Percentiles rank a stretch among this genome's conserved stretches.
Evolutionary conservation across 352 stramenopile species (phyloP).

Genomic region (Globisporangium middletonii): DNA sequence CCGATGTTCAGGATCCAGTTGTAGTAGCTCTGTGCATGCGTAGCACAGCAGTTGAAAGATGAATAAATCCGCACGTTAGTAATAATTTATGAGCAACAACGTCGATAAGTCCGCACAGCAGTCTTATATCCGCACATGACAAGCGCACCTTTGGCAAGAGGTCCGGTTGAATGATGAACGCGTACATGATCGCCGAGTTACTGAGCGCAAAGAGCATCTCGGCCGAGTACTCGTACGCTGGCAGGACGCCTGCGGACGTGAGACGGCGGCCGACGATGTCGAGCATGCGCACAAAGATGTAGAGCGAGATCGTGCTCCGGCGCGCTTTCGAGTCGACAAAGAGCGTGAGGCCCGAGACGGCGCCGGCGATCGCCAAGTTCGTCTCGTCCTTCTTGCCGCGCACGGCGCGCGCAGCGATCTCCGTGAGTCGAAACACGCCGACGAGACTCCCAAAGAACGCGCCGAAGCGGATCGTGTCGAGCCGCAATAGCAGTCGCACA

Average conservation of each 20-base stretch:
- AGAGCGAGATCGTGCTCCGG: slow-evolving; percentile 70
- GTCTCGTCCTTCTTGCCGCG: slow-evolving; percentile 40
- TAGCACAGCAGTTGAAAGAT: too few species aligned
- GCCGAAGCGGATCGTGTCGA: slow-evolving; percentile 74
- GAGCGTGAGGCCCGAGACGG: slow-evolving; percentile 57
- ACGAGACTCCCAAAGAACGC: slow-evolving; percentile 75
- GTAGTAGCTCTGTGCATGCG: slow-evolving; percentile 56
- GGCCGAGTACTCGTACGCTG: slow-evolving; percentile 56
- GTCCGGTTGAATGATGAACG: slow-evolving; percentile 57
- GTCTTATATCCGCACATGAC: background rate
- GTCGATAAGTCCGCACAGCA: background rate
- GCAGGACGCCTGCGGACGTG: slow-evolving; percentile 40
- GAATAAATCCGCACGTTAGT: too few species aligned
- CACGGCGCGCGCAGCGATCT: slow-evolving; percentile 40
- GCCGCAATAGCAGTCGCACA: slow-evolving; percentile 52
- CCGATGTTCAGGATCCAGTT: slow-evolving; percentile 79
- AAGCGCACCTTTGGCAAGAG: slow-evolving; percentile 58
- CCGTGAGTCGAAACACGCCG: slow-evolving; percentile 57
- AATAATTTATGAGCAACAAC: background rate
- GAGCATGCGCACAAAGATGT: slow-evolving; percentile 84
- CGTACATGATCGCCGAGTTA: slow-evolving; percentile 82
- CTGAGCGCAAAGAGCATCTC: slow-evolving; percentile 69
- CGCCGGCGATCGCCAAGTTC: slow-evolving; percentile 66
- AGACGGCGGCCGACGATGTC: slow-evolving; percentile 75
- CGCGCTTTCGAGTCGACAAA: slow-evolving; percentile 62